Evolutionary conservation across 78 protist species (phyloP), one percentile per base, ranked within the genome.

Genomic region (Dictyostelium firmibasis): DNA sequence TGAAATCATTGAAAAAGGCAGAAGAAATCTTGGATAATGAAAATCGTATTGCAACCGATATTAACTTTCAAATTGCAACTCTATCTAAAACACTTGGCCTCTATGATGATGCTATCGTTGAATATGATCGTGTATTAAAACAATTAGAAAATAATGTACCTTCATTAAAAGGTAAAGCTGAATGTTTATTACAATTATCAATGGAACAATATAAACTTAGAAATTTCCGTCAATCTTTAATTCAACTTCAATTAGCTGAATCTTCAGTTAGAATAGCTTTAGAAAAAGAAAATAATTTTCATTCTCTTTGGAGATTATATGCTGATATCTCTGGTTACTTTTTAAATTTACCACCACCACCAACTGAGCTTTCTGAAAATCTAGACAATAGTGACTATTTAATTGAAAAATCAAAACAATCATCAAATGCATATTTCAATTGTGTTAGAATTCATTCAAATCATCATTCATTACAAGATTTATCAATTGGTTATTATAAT

Each of bases 41-140:
- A 25, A 4, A 20, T 8, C 57, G 70, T 31, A 33, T 72, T 33
- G 74, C 78, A 2, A 83, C 91, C 2, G 91, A 84, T 16, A 31
- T 92, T 9, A 31, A 93, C 67, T 93, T 75, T 29, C 96, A 93
- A 78, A 72, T 93, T 38, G 96, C 96, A 62, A 38, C 89, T 0
- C 31, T 93, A 18, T 50, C 81, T 38, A 85, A 85, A 79, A 85
- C 60, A 27, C n/a, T 93, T 4, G 92, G 86, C 2, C 47, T 69
- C 13, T 72, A 75, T 67, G 47, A 85, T 14, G 96, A 93, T 11
- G 84, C 96, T 9, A 33, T 93, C 7, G 0, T 8, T 2, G 93
- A 93, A 44, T 93, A 60, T 82, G 83, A 93, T 35, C 27, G 36
- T 16, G 96, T 86, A 4, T 53, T 93, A 11, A 10, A 7, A 0